Evolutionary conservation across 2,329 filamentous ascomycete genomes (phyloP).

Genomic region (Xylogone sp.): DNA sequence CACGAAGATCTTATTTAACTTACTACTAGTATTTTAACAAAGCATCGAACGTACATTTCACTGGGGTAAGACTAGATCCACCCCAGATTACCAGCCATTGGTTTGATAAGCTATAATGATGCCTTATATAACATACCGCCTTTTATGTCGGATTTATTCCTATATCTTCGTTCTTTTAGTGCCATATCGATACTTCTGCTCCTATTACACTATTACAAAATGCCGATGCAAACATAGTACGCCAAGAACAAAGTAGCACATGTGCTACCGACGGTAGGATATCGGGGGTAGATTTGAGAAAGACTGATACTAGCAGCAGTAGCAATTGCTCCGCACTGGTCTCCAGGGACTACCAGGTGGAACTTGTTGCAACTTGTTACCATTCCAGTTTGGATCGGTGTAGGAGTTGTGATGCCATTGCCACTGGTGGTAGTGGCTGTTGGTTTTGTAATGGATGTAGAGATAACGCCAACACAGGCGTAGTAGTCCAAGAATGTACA

Average conservation of each 20-base stretch:
- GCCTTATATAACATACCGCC: too few relatives aligned
- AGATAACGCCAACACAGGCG: slow-evolving; percentile 15
- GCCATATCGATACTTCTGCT: too few relatives aligned
- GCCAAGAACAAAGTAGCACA: slow-evolving; percentile 22
- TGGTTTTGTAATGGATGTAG: slow-evolving; percentile 4
- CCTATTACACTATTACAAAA: too few relatives aligned
- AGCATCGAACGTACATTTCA: too few relatives aligned
- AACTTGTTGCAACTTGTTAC: slow-evolving; percentile 27
- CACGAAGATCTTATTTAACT: too few relatives aligned
- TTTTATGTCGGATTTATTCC: too few relatives aligned
- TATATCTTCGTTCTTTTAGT: too few relatives aligned
- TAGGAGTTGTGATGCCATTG: slow-evolving; percentile 24
- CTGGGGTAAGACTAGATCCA: too few relatives aligned
- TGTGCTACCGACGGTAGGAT: slow-evolving; percentile 12
- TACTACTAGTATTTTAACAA: too few relatives aligned
- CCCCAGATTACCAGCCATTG: too few relatives aligned
- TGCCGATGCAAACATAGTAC: too few relatives aligned
- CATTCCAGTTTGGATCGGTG: slow-evolving; percentile 25
- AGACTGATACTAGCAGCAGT: slow-evolving; percentile 16
- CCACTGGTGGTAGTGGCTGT: slow-evolving; percentile 11
- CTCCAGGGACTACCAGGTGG: slow-evolving; percentile 16
- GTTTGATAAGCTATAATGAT: too few relatives aligned
- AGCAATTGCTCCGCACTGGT: slow-evolving; percentile 23
- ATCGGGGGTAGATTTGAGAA: slow-evolving; percentile 21
- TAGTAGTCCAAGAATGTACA: slow-evolving; percentile 24